These are phyloP conservation scores for Colletotrichum sp. DNA, from an alignment of 2,329 filamentous ascomycete species.

Conservation along the genomic window DNA sequence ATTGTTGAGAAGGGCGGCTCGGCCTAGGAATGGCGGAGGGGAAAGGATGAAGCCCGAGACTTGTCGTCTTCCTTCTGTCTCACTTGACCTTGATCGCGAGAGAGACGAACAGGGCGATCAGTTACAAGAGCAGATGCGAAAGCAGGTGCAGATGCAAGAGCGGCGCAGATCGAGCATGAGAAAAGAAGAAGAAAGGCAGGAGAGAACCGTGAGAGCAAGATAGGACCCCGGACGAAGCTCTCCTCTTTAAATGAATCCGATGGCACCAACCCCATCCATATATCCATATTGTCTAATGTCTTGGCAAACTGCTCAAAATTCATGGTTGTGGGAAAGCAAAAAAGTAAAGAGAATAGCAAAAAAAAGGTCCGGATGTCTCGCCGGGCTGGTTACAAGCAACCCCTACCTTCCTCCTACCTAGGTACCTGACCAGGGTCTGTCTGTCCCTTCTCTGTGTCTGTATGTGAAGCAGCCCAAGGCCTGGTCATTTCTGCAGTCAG, in stretches of 20 bases:
- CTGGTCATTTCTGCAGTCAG: background rate
- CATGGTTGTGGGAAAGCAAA: background rate
- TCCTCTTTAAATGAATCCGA: conserved; percentile 7
- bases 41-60: background rate
- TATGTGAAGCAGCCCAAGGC: background rate
- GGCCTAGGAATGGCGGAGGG: background rate
- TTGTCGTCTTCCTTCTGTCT: background rate
- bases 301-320: conserved; percentile 2
- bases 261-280: background rate
- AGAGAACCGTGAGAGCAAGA: background rate
- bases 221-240: background rate
- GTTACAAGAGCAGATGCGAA: background rate
- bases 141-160: background rate
- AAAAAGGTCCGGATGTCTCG: background rate
- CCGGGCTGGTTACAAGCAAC: background rate
- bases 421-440: background rate
- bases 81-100: background rate
- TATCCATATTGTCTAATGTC: background rate
- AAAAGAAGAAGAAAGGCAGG: background rate
- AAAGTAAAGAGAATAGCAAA: background rate
- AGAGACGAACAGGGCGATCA: background rate
- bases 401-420: background rate
- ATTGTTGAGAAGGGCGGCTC: background rate
- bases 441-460: background rate
- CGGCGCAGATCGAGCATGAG: background rate